These are phyloP conservation scores for Trichoderma atrobrunneum DNA, from an alignment of 2,329 filamentous ascomycete genomes.

Conservation along the genomic window DNA sequence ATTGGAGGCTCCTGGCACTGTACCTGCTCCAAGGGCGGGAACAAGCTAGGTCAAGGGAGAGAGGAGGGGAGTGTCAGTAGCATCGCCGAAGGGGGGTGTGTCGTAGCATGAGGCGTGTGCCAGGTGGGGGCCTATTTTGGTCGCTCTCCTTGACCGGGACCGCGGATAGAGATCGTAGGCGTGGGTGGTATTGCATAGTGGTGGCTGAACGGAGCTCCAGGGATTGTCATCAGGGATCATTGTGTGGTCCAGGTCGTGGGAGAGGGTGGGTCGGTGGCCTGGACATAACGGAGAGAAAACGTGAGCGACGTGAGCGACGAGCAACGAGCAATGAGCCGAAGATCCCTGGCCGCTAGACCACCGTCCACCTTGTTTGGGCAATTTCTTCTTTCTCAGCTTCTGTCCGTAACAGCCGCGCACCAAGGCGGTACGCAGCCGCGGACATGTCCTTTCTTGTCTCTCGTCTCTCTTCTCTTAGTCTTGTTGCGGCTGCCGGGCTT, in stretches of 20 bases:
- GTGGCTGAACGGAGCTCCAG: conserved; percentile 26
- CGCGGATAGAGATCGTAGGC: conserved; percentile 24
- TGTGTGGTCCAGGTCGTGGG: conserved; percentile 24
- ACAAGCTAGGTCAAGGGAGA: background rate
- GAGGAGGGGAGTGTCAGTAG: background rate
- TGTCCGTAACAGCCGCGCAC: background rate
- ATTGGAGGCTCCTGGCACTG: background rate
- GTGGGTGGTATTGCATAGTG: conserved; percentile 20
- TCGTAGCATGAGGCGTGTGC: conserved; percentile 5
- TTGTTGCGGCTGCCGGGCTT: background rate
- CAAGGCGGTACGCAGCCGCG: background rate
- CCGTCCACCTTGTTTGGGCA: conserved; percentile 17
- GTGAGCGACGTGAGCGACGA: conserved; percentile 19
- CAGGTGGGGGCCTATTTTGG: conserved; percentile 3
- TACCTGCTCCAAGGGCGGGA: conserved; percentile 3
- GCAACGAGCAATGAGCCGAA: background rate
- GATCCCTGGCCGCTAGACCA: conserved; percentile 17
- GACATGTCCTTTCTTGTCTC: background rate
- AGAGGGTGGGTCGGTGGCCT: conserved; percentile 20
- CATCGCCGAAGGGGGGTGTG: background rate
- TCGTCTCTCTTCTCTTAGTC: background rate
- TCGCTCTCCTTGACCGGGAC: conserved; percentile 22
- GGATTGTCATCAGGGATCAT: conserved; percentile 28
- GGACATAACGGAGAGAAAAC: conserved; percentile 23
- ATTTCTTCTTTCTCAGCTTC: conserved; percentile 19